Percentiles rank a stretch among this genome's conserved stretches.
Evolutionary conservation across 208 protist genomes (phyloP).

Genomic region (Trypanosoma scelopori): DNA sequence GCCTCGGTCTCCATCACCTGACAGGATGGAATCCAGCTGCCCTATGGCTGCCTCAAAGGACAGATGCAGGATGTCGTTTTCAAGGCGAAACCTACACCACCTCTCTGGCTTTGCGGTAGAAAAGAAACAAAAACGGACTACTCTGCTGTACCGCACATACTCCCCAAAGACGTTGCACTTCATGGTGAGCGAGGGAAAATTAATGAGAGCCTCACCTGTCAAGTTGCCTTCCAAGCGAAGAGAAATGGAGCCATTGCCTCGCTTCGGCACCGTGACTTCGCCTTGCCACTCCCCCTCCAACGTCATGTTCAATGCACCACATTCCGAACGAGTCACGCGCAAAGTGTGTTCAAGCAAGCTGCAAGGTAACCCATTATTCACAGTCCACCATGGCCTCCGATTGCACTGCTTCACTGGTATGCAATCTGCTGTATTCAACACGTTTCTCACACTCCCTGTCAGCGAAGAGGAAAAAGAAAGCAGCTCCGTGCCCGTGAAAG

Average conservation of each 20-base stretch:
- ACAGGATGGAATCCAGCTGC: conserved; percentile 5
- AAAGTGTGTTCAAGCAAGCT: conserved; percentile 79
- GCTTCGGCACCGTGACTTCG: conserved; percentile 30
- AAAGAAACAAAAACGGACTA: conserved; percentile 50
- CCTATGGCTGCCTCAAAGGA: conserved; percentile 26
- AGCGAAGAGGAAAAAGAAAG: neutral
- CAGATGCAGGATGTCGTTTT: neutral
- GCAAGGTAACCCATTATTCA: conserved; percentile 73
- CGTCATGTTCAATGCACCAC: conserved; percentile 33
- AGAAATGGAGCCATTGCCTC: conserved; percentile 24
- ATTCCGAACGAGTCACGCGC: conserved; percentile 41
- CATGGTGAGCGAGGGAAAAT: conserved; percentile 3
- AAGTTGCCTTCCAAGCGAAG: conserved; percentile 19
- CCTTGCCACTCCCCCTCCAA: conserved; percentile 79
- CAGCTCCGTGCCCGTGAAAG: conserved; percentile 18
- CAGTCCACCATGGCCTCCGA: conserved; percentile 58
- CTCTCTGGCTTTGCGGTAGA: neutral
- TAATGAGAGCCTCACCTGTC: conserved; percentile 23
- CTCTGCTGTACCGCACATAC: conserved; percentile 57
- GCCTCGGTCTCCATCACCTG: conserved; percentile 7
- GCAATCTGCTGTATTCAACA: conserved; percentile 34
- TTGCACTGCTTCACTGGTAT: conserved; percentile 81
- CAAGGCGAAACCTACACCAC: neutral
- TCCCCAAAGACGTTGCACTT: conserved; percentile 51
- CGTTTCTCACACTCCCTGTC: neutral